A percentile compares a stretch with the other conserved stretches of the same genome.
Evolutionary conservation across 1,284 basidiomycete species (phyloP).

Genomic region (Ceratobasidium sp.): DNA sequence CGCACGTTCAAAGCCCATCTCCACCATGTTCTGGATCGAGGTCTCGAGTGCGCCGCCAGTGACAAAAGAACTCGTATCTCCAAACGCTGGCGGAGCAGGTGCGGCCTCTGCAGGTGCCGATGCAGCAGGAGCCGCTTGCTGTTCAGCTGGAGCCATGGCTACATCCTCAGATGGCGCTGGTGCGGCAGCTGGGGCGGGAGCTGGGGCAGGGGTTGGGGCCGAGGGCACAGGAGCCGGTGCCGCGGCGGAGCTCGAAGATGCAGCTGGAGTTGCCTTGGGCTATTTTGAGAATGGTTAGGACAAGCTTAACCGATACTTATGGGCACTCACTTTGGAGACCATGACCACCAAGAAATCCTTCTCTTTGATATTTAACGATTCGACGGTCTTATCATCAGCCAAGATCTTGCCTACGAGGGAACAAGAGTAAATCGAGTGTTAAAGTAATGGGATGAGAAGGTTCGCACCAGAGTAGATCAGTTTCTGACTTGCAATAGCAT

Average conservation of each 20-base stretch:
- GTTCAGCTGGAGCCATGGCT: slow-evolving; percentile 52
- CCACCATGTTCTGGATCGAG: slow-evolving; percentile 85
- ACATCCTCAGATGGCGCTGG: slow-evolving; percentile 55
- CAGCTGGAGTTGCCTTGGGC: slow-evolving; percentile 56
- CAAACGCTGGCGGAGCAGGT: slow-evolving; percentile 57
- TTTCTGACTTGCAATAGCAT: slow-evolving; percentile 84
- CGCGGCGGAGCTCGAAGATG: slow-evolving; percentile 57
- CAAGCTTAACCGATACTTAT: neutral
- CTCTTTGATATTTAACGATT: slow-evolving; percentile 93
- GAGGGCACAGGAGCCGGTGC: slow-evolving; percentile 55
- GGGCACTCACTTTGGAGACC: slow-evolving; percentile 87
- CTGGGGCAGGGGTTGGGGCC: slow-evolving; percentile 57
- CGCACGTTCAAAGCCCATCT: slow-evolving; percentile 95
- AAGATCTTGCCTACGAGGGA: slow-evolving; percentile 87
- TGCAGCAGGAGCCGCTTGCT: slow-evolving; percentile 58
- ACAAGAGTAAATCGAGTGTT: slow-evolving; percentile 23
- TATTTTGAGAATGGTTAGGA: slow-evolving; percentile 11
- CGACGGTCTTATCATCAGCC: slow-evolving; percentile 88
- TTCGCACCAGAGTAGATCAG: slow-evolving; percentile 91
- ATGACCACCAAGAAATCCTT: slow-evolving; percentile 99
- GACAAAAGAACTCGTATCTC: slow-evolving; percentile 73
- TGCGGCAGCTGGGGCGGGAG: slow-evolving; percentile 56
- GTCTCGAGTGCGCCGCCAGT: slow-evolving; percentile 80
- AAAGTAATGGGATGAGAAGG: neutral
- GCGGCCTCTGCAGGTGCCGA: slow-evolving; percentile 55